Conservation (phyloP, 805 yeast species). For the Saccharomyces mikatae region DNA sequence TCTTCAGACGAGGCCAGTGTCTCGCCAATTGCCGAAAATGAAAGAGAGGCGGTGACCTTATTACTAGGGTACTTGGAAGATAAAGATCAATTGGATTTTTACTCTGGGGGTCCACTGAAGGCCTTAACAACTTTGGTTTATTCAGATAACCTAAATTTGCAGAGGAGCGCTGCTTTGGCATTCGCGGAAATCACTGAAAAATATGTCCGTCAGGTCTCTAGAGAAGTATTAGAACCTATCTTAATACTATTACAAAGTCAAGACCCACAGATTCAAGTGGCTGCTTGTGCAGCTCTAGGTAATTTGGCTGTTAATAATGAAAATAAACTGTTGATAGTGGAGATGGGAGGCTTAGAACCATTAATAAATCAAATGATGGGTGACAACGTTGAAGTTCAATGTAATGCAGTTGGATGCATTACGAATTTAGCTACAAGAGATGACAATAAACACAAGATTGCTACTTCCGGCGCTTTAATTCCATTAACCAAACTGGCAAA, state of each 20-base stretch:
- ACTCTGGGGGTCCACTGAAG: slow-evolving; percentile 72
- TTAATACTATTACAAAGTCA: slow-evolving; percentile 74
- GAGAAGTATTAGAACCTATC: slow-evolving; percentile 91
- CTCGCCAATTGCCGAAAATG: slow-evolving; percentile 88
- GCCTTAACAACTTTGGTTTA: slow-evolving; percentile 90
- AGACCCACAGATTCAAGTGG: slow-evolving; percentile 93
- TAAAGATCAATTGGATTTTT: slow-evolving; percentile 66
- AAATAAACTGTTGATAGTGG: slow-evolving; percentile 86
- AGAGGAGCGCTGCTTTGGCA: slow-evolving; percentile 94
- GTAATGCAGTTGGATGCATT: slow-evolving; percentile 98
- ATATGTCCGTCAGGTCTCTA: slow-evolving; percentile 81
- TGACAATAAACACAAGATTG: slow-evolving; percentile 91
- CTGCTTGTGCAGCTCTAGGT: slow-evolving; percentile 98
- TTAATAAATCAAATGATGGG: slow-evolving; percentile 96
- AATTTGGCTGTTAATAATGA: slow-evolving; percentile 94
- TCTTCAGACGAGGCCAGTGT: slow-evolving; percentile 39
- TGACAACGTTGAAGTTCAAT: slow-evolving; percentile 93
- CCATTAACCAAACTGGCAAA: slow-evolving; percentile 93
- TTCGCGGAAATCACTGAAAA: slow-evolving; percentile 98
- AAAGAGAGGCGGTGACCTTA: slow-evolving; percentile 91
- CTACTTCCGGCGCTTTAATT: slow-evolving; percentile 89
- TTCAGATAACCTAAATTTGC: slow-evolving; percentile 89
- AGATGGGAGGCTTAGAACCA: slow-evolving; percentile 97
- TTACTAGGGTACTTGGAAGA: slow-evolving; percentile 84
- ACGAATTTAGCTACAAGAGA: slow-evolving; percentile 97